These are phyloP conservation scores for Neocucurbitaria cava DNA, from an alignment of 2,329 filamentous ascomycete species.

Conservation along the genomic window DNA sequence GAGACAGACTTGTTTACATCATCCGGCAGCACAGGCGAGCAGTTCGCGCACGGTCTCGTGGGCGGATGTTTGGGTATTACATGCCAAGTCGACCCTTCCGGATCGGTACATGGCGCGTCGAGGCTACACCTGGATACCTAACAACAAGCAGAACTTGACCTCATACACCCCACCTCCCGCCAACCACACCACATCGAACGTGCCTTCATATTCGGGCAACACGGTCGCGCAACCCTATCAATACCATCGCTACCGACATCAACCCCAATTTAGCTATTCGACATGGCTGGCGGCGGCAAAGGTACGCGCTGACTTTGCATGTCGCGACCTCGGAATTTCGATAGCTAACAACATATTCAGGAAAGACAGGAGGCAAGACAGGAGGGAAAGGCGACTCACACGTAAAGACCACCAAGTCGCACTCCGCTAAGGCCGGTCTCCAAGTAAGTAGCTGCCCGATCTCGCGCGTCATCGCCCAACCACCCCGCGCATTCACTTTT, in stretches of 20 bases:
- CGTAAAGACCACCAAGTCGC: conserved; percentile 90
- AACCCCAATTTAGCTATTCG: conserved; percentile 28
- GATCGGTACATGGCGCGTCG: conserved; percentile 36
- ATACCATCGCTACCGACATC: conserved; percentile 33
- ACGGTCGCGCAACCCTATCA: conserved; percentile 43
- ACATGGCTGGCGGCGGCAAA: conserved; percentile 81
- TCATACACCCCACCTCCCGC: conserved; percentile 44
- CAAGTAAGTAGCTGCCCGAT: conserved; percentile 72
- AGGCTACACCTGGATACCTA: conserved; percentile 16
- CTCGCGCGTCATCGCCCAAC: conserved; percentile 24
- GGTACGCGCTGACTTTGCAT: conserved; percentile 68
- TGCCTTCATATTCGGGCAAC: conserved; percentile 27
- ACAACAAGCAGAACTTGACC: conserved; percentile 33
- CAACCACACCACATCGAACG: conserved; percentile 41
- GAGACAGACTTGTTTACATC: conserved; percentile 5
- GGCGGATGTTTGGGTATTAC: conserved; percentile 10
- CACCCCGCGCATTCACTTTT: conserved; percentile 25
- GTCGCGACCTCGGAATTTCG: conserved; percentile 24
- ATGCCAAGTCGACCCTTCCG: conserved; percentile 30
- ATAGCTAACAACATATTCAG: conserved; percentile 44
- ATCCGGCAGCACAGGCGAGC: conserved; percentile 20
- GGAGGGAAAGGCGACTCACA: conserved; percentile 78
- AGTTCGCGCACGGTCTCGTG: conserved; percentile 24
- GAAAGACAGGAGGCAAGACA: conserved; percentile 80
- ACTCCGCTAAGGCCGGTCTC: conserved; percentile 92